phyloP scores from a whole-genome alignment of 192 early-diverging fungal genomes.

The Entophlyctis helioformis region DNA sequence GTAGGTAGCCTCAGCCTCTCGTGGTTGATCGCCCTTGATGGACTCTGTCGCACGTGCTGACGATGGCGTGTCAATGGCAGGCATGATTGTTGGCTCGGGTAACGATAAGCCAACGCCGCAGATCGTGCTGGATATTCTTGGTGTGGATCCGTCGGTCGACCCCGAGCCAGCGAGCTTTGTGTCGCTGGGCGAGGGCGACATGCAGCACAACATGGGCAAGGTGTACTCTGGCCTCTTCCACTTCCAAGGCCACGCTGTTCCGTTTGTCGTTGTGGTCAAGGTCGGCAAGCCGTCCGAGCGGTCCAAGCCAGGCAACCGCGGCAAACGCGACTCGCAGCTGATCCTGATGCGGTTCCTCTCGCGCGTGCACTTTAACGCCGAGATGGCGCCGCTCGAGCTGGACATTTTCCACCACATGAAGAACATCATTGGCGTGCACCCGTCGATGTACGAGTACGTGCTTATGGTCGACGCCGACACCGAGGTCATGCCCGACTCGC shows the following conservation, averaged over 20 bases:
- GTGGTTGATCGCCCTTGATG: too few species aligned
- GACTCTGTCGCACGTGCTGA: too few species aligned
- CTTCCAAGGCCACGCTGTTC: conserved; percentile 74
- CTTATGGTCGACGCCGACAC: conserved; percentile 56
- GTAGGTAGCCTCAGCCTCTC: conserved; percentile 8
- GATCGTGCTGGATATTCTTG: conserved; percentile 57
- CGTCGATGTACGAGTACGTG: conserved; percentile 61
- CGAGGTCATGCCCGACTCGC: conserved; percentile 31
- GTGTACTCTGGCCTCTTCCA: conserved; percentile 94
- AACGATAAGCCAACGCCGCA: conserved; percentile 70
- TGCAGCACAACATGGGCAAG: conserved; percentile 79
- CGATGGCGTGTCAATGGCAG: neutral
- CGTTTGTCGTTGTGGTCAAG: conserved; percentile 90
- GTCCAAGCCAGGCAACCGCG: conserved; percentile 59
- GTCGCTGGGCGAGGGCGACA: conserved; percentile 59
- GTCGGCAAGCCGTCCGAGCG: conserved; percentile 80
- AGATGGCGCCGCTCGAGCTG: conserved; percentile 67
- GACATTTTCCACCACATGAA: conserved; percentile 78
- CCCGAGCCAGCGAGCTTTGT: conserved; percentile 2
- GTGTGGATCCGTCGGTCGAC: conserved; percentile 6
- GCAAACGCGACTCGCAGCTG: conserved; percentile 81
- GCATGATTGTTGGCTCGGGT: conserved; percentile 70
- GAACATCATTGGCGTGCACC: conserved; percentile 73
- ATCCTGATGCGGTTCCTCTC: conserved; percentile 73
- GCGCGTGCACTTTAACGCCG: conserved; percentile 66